phyloP scores from a whole-genome alignment of 768 basidiomycete species.

The Pulveroboletus frians region DNA sequence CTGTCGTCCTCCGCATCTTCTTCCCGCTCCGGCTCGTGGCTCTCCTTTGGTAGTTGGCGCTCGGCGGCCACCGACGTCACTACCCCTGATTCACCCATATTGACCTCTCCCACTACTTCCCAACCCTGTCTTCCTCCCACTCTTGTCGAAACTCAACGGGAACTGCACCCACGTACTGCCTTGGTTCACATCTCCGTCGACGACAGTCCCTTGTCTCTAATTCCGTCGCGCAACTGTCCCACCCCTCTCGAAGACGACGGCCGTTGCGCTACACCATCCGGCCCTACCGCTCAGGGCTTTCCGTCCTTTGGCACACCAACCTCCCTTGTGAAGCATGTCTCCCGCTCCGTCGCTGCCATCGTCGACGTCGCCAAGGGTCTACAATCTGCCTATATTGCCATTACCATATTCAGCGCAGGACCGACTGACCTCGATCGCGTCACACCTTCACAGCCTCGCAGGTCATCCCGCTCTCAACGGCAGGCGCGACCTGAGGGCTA shows the following conservation, averaged over 20 bases:
- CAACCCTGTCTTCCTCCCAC: conserved; percentile 28
- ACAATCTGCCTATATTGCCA: conserved; percentile 53
- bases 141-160: conserved; percentile 27
- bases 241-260: conserved; percentile 14
- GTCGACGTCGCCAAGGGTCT: conserved; percentile 51
- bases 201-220: conserved; percentile 34
- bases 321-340: conserved; percentile 26
- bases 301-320: conserved; percentile 8
- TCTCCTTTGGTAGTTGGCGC: conserved; percentile 40
- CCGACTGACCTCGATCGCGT: conserved; percentile 20
- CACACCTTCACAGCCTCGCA: conserved; percentile 15
- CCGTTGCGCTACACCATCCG: conserved; percentile 10
- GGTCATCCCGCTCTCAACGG: conserved; percentile 9
- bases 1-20: conserved; percentile 27
- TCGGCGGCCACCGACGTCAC: conserved; percentile 35
- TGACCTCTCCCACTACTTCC: conserved; percentile 27
- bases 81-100: conserved; percentile 30
- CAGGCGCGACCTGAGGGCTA: conserved; percentile 34
- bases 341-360: conserved; percentile 37
- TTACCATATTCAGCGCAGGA: conserved; percentile 45
- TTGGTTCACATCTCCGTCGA: conserved; percentile 33
- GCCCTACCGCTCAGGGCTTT: not conserved
- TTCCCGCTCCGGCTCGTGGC: conserved; percentile 39
- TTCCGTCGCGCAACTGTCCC: not conserved
- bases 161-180: conserved; percentile 33